phyloP scores from a whole-genome alignment of 2,329 filamentous ascomycete genomes.

The Ascochyta koolunga region DNA sequence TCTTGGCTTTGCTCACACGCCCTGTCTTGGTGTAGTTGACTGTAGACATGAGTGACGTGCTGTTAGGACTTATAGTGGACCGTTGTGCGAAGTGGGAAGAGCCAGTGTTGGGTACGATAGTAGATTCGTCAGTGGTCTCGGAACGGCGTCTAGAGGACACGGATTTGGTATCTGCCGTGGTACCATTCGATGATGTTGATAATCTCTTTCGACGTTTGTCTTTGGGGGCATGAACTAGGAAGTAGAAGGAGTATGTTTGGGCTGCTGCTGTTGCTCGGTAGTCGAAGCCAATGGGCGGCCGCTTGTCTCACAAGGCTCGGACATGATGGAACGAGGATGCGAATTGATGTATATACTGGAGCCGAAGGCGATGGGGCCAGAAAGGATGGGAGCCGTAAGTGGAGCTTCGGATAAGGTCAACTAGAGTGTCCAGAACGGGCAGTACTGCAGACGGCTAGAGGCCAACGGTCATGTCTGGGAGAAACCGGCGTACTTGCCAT shows the following conservation, averaged over 20 bases:
- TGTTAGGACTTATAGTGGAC: slow-evolving; percentile 39
- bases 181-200: slow-evolving; percentile 39
- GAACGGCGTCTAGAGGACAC: slow-evolving; percentile 36
- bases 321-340: slow-evolving; percentile 40
- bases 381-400: slow-evolving; percentile 42
- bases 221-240: slow-evolving; percentile 20
- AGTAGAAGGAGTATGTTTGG: slow-evolving; percentile 25
- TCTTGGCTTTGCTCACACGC: slow-evolving; percentile 56
- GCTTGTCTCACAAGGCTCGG: slow-evolving; percentile 40
- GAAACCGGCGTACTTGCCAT: slow-evolving; percentile 33
- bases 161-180: slow-evolving; percentile 27
- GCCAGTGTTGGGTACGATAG: slow-evolving; percentile 32
- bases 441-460: slow-evolving; percentile 39
- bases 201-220: slow-evolving; percentile 26
- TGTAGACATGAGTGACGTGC: slow-evolving; percentile 36
- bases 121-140: slow-evolving; percentile 29
- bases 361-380: slow-evolving; percentile 31
- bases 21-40: slow-evolving; percentile 54
- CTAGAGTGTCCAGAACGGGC: slow-evolving; percentile 41
- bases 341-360: slow-evolving; percentile 42
- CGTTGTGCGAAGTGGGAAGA: slow-evolving; percentile 41
- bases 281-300: slow-evolving; percentile 38
- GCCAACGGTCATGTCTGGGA: slow-evolving; percentile 41
- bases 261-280: slow-evolving; percentile 29
- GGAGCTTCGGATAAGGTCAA: slow-evolving; percentile 34